A percentile compares a stretch with the other conserved stretches of the same genome.
Evolutionary conservation across 176 grass and related monocot genomes (phyloP).

Genomic region (Cocos nucifera): DNA sequence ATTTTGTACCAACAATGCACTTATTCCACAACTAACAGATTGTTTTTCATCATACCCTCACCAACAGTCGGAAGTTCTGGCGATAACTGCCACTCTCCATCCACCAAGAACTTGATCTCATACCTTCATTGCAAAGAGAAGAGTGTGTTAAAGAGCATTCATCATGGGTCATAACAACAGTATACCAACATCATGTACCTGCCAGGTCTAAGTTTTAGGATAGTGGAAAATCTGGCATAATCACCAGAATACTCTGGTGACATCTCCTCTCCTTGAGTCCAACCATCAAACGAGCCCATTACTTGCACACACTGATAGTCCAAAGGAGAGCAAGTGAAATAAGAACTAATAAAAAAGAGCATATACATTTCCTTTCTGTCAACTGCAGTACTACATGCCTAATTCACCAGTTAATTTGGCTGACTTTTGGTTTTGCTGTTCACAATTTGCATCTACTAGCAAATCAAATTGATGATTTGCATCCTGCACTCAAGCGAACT

Average conservation of each 20-base stretch:
- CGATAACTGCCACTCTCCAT: slow-evolving; percentile 81
- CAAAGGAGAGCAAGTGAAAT: neutral
- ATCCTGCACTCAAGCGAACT: too few species aligned
- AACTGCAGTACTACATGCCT: too few species aligned
- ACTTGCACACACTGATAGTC: slow-evolving; percentile 63
- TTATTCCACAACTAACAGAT: slow-evolving; percentile 48
- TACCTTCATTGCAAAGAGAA: slow-evolving; percentile 40
- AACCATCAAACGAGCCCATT: slow-evolving; percentile 92
- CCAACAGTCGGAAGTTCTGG: slow-evolving; percentile 52
- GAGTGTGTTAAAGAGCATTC: too few species aligned
- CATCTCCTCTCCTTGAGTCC: slow-evolving; percentile 74
- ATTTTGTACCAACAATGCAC: too few species aligned
- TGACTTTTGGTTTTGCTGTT: too few species aligned
- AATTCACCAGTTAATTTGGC: too few species aligned
- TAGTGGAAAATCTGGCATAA: slow-evolving; percentile 64
- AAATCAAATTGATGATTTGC: too few species aligned
- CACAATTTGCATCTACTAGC: too few species aligned
- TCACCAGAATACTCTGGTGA: slow-evolving; percentile 63
- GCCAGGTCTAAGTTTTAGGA: slow-evolving; percentile 77
- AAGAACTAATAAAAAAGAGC: neutral
- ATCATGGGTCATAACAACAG: neutral
- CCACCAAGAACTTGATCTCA: slow-evolving; percentile 94
- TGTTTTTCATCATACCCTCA: slow-evolving; percentile 61
- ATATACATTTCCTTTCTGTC: too few species aligned
- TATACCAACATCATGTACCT: slow-evolving; percentile 40